These are phyloP conservation scores for Metarhizium anisopliae DNA, from an alignment of 2,329 filamentous ascomycete genomes.

Conservation along the genomic window DNA sequence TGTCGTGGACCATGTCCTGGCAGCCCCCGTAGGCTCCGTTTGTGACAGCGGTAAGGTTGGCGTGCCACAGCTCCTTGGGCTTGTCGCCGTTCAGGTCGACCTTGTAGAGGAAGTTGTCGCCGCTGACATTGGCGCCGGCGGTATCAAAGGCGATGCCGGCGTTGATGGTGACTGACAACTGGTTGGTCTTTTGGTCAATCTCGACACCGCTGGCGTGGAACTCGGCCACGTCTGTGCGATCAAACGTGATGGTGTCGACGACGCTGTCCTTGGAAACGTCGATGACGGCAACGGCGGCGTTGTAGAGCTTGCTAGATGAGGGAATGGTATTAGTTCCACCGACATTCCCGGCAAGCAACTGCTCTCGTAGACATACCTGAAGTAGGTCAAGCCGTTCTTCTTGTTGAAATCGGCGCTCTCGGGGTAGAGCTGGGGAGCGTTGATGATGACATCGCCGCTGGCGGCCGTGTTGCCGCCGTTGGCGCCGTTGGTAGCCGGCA, in stretches of 20 bases:
- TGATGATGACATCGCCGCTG: too few species aligned
- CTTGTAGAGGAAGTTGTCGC: slow-evolving; percentile 27
- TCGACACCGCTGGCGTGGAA: slow-evolving; percentile 17
- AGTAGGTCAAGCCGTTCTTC: too few species aligned
- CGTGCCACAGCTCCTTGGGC: slow-evolving; percentile 18
- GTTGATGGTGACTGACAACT: slow-evolving; percentile 26
- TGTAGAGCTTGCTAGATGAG: background rate
- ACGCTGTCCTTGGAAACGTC: background rate
- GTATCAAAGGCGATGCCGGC: slow-evolving; percentile 26
- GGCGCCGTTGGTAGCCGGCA: too few species aligned
- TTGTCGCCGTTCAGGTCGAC: slow-evolving; percentile 17
- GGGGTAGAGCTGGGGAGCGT: too few species aligned
- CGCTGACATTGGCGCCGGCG: slow-evolving; percentile 22
- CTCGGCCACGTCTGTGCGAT: background rate
- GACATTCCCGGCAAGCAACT: too few species aligned
- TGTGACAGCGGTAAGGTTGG: slow-evolving; percentile 2
- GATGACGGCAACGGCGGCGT: background rate
- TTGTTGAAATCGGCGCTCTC: too few species aligned
- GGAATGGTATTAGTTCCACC: too few species aligned
- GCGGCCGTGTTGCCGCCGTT: too few species aligned
- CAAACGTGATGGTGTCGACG: background rate
- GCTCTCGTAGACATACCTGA: too few species aligned
- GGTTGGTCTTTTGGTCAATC: slow-evolving; percentile 21
- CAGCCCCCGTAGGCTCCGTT: slow-evolving; percentile 25
- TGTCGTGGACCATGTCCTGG: slow-evolving; percentile 30